phyloP scores from a whole-genome alignment of 306 rosid species.

The Lathyrus tuberosus region DNA sequence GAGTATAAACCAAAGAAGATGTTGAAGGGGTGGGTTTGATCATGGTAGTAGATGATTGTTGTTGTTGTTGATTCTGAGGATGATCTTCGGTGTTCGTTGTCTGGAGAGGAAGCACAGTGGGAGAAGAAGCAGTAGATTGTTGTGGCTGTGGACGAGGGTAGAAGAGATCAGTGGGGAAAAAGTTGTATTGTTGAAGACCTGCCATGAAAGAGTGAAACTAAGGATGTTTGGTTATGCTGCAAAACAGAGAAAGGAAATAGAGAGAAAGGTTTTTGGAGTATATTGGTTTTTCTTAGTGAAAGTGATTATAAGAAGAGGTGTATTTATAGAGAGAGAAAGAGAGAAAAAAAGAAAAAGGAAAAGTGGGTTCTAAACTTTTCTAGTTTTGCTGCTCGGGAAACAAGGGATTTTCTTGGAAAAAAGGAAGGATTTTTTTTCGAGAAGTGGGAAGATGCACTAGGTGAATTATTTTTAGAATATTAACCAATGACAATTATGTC shows the following conservation, averaged over 20 bases:
- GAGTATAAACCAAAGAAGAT: constrained; percentile 26
- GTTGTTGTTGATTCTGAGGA: constrained; percentile 5
- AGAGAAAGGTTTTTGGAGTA: background rate
- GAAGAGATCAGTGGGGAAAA: constrained; percentile 65
- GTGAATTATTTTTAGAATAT: too few species aligned
- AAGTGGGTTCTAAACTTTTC: background rate
- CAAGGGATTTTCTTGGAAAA: background rate
- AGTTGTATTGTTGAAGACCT: constrained; percentile 78
- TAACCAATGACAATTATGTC: too few species aligned
- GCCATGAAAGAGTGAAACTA: constrained; percentile 46
- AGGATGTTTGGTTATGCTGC: background rate
- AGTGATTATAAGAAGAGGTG: background rate
- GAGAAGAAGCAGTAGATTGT: constrained; percentile 33
- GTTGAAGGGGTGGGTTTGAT: constrained; percentile 31
- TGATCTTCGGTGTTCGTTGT: constrained; percentile 29
- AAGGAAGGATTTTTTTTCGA: background rate
- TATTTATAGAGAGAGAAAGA: background rate
- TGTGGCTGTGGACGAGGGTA: constrained; percentile 58
- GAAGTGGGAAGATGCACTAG: too few species aligned
- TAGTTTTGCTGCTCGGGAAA: background rate
- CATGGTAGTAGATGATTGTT: constrained; percentile 8
- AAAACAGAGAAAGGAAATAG: background rate
- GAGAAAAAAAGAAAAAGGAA: background rate
- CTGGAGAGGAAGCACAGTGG: constrained; percentile 37
- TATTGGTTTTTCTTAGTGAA: background rate